Conservation (phyloP, 139 green algal species). For the Haematococcus lacustris region DNA sequence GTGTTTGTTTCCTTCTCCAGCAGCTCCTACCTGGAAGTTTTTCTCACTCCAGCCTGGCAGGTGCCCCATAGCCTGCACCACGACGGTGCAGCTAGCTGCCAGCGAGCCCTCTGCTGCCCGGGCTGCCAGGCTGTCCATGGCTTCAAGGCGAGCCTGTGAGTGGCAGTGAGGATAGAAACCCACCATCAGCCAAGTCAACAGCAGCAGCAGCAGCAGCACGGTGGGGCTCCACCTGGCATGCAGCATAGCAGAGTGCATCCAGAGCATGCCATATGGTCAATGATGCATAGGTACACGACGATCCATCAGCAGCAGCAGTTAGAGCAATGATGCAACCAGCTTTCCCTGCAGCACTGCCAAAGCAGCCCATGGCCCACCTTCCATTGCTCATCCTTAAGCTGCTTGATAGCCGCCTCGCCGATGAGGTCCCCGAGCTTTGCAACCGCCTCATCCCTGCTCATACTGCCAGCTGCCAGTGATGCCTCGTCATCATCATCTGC, state of each 20-base stretch:
- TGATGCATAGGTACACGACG: too few species aligned
- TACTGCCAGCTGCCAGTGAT: slow-evolving; percentile 17
- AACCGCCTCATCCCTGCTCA: slow-evolving; percentile 46
- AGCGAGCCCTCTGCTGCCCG: slow-evolving; percentile 27
- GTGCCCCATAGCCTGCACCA: slow-evolving; percentile 60
- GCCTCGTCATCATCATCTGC: slow-evolving; percentile 35
- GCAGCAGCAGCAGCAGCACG: too few species aligned
- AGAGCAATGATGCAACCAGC: too few species aligned
- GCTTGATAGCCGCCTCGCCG: slow-evolving; percentile 45
- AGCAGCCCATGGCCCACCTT: too few species aligned
- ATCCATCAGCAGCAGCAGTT: too few species aligned
- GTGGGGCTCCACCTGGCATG: too few species aligned
- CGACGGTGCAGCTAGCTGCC: slow-evolving; percentile 15
- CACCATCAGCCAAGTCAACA: too few species aligned
- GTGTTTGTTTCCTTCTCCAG: too few species aligned
- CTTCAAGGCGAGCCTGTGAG: slow-evolving; percentile 65
- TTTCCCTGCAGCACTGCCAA: too few species aligned
- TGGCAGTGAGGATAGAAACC: too few species aligned
- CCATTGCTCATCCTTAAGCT: slow-evolving; percentile 71
- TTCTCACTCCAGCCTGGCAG: slow-evolving; percentile 88
- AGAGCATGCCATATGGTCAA: too few species aligned
- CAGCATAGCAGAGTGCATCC: too few species aligned
- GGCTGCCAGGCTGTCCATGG: slow-evolving; percentile 56
- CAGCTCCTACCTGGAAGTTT: slow-evolving; percentile 94
- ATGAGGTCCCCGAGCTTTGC: slow-evolving; percentile 40